Evolutionary conservation across 2,329 filamentous ascomycete genomes (phyloP).

Genomic region (Alternaria dauci): DNA sequence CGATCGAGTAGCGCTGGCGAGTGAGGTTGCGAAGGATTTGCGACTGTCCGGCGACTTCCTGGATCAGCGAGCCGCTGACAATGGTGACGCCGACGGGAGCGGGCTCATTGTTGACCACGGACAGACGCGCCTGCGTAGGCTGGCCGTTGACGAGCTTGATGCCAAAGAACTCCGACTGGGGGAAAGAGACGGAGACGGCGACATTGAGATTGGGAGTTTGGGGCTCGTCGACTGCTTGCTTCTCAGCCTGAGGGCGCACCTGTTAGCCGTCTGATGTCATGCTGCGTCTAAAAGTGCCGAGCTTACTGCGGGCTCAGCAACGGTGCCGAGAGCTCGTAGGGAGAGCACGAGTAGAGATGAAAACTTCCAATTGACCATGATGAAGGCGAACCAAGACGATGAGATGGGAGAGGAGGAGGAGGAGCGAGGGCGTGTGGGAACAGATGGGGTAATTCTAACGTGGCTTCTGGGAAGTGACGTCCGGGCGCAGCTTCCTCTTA

Average conservation of each 20-base stretch:
- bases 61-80: constrained; percentile 76
- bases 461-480: constrained; percentile 41
- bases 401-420: constrained; percentile 21
- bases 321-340: constrained; percentile 70
- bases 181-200: constrained; percentile 66
- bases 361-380: constrained; percentile 78
- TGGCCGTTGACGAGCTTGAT: constrained; percentile 95
- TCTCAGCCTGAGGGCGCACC: constrained; percentile 42
- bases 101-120: constrained; percentile 84
- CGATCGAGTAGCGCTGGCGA: constrained; percentile 73
- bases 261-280: constrained; percentile 47
- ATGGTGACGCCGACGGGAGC: constrained; percentile 77
- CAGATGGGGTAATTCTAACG: constrained; percentile 38
- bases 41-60: constrained; percentile 63
- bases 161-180: constrained; percentile 81
- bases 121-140: constrained; percentile 81
- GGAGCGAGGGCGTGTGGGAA: constrained; percentile 17
- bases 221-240: constrained; percentile 67
- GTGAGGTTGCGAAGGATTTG: constrained; percentile 85
- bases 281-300: constrained; percentile 35
- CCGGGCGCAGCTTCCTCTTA: constrained; percentile 31
- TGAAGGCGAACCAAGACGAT: constrained; percentile 29
- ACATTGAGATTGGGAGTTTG: constrained; percentile 68
- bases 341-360: constrained; percentile 76
- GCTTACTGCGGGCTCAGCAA: constrained; percentile 69